These are phyloP conservation scores for Populus hybrid DNA, from an alignment of 441 rosid genomes.

Conservation along the genomic window DNA sequence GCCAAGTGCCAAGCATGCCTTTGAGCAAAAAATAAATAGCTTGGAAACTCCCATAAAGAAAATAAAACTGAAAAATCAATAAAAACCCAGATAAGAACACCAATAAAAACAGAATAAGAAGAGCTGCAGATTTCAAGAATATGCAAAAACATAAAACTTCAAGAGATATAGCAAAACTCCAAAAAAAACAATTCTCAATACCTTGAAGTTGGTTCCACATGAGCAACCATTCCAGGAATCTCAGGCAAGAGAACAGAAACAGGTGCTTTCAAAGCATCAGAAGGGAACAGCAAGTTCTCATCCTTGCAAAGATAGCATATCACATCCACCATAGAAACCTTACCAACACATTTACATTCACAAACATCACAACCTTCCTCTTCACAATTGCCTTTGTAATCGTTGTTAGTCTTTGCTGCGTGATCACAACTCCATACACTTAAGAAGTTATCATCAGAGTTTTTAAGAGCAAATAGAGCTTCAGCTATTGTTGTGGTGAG, in stretches of 20 bases:
- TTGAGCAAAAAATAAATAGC: background rate
- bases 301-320: constrained; percentile 63
- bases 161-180: background rate
- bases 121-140: background rate
- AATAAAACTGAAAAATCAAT: constrained; percentile 15
- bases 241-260: constrained; percentile 60
- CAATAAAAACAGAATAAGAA: background rate
- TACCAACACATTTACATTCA: constrained; percentile 63
- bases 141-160: background rate
- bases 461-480: constrained; percentile 47
- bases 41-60: constrained; percentile 13
- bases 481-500: constrained; percentile 49
- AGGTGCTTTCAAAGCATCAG: constrained; percentile 45
- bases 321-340: constrained; percentile 79
- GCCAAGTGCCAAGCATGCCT: background rate
- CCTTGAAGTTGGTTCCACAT: constrained; percentile 69
- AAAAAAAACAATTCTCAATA: constrained; percentile 22
- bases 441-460: constrained; percentile 51
- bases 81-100: constrained; percentile 2
- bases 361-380: background rate
- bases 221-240: constrained; percentile 44
- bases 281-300: constrained; percentile 48
- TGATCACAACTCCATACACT: constrained; percentile 70
- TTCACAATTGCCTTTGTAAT: background rate
- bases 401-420: background rate